Percentiles rank a stretch among this genome's conserved stretches.
phyloP scores from a whole-genome alignment of 1,139 yeast species.

The Magnusiomyces ingens region DNA sequence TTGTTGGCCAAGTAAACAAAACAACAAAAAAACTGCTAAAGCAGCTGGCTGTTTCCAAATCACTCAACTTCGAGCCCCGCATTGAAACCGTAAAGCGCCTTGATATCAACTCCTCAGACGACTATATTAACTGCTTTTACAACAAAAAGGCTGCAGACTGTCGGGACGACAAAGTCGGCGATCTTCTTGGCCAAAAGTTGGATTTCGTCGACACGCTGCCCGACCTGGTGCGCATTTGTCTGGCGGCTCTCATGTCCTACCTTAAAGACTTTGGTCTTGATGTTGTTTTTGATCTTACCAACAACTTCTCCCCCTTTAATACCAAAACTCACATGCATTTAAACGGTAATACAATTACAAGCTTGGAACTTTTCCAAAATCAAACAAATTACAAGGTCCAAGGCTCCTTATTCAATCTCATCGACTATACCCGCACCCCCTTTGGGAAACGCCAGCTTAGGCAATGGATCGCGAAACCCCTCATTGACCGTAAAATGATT shows the following conservation, averaged over 20 bases:
- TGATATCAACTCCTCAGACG: slow-evolving; percentile 5
- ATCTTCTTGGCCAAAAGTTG: slow-evolving; percentile 13
- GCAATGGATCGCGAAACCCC: slow-evolving; percentile 72
- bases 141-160: slow-evolving; percentile 8
- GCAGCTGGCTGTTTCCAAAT: slow-evolving; percentile 16
- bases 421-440: slow-evolving; percentile 72
- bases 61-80: slow-evolving; percentile 8
- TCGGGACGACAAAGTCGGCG: slow-evolving; percentile 6
- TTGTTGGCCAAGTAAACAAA: slow-evolving; percentile 36
- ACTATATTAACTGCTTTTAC: slow-evolving; percentile 18
- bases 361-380: slow-evolving; percentile 69
- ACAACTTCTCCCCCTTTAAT: slow-evolving; percentile 48
- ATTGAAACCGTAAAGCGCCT: slow-evolving; percentile 12
- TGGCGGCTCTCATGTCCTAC: slow-evolving; percentile 46
- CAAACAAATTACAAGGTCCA: slow-evolving; percentile 46
- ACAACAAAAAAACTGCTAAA: slow-evolving; percentile 31
- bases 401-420: slow-evolving; percentile 72
- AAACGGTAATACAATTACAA: slow-evolving; percentile 58
- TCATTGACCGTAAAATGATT: slow-evolving; percentile 47
- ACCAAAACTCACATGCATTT: slow-evolving; percentile 54
- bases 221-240: slow-evolving; percentile 37
- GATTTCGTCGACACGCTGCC: slow-evolving; percentile 15
- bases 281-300: slow-evolving; percentile 46
- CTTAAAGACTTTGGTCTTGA: slow-evolving; percentile 58
- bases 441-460: slow-evolving; percentile 64